These are phyloP conservation scores for Umbelopsis sp. DNA, from an alignment of 192 early-diverging fungal genomes.

Conservation along the genomic window DNA sequence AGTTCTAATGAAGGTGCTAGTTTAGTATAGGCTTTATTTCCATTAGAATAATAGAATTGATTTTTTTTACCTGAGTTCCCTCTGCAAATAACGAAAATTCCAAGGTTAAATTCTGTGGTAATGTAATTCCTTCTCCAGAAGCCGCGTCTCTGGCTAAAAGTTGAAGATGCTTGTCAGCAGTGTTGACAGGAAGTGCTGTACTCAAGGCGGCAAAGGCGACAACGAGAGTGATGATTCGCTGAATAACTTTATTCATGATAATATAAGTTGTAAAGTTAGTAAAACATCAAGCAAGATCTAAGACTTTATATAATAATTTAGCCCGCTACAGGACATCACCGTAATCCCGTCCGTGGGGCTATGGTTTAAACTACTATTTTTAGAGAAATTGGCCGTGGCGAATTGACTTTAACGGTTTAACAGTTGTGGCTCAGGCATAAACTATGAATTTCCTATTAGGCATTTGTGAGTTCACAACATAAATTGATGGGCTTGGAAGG, in stretches of 20 bases:
- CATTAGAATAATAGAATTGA: background rate
- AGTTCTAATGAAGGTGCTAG: background rate
- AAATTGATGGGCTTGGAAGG: too few relatives aligned
- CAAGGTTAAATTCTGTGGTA: background rate
- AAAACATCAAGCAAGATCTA: too few relatives aligned
- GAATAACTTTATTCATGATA: background rate
- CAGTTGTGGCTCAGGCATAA: background rate
- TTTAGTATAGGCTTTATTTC: background rate
- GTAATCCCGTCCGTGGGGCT: background rate
- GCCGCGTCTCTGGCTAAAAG: conserved; percentile 6
- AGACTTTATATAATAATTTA: too few relatives aligned
- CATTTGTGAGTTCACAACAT: too few relatives aligned
- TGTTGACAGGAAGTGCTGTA: background rate
- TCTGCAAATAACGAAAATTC: background rate
- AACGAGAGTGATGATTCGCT: background rate
- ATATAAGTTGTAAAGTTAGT: too few relatives aligned
- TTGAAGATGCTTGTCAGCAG: background rate
- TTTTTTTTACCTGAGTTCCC: background rate
- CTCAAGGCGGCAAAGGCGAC: background rate
- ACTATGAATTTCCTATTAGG: too few relatives aligned
- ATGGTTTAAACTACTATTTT: too few relatives aligned
- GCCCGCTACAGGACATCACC: background rate
- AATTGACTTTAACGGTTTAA: background rate
- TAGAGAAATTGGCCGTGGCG: background rate
- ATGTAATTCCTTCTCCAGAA: background rate